These are phyloP conservation scores for Aspergillus latus DNA, from an alignment of 2,329 filamentous ascomycete species.

Conservation along the genomic window DNA sequence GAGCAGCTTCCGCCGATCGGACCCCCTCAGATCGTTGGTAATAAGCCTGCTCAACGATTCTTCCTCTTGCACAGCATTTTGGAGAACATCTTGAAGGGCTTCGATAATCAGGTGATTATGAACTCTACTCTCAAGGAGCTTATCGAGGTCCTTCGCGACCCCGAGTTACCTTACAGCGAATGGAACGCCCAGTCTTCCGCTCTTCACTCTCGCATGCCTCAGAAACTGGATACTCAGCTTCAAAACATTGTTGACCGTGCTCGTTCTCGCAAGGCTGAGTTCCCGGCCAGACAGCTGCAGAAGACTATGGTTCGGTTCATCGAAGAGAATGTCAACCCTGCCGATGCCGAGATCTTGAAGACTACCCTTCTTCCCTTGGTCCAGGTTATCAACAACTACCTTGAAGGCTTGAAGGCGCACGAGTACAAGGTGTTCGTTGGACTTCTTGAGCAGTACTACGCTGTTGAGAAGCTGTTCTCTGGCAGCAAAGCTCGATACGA, in stretches of 20 bases:
- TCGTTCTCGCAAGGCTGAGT: slow-evolving; percentile 75
- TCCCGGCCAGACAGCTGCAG: slow-evolving; percentile 82
- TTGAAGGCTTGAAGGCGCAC: slow-evolving; percentile 84
- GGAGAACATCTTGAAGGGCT: slow-evolving; percentile 84
- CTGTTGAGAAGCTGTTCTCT: slow-evolving; percentile 84
- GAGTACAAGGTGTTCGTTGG: slow-evolving; percentile 80
- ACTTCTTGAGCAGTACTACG: slow-evolving; percentile 78
- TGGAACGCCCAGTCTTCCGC: slow-evolving; percentile 96
- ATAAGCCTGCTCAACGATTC: slow-evolving; percentile 89
- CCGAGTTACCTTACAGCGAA: slow-evolving; percentile 91
- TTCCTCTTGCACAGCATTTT: slow-evolving; percentile 73
- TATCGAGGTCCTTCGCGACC: slow-evolving; percentile 83
- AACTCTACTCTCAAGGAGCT: slow-evolving; percentile 78
- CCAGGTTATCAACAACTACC: slow-evolving; percentile 75
- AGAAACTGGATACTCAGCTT: slow-evolving; percentile 81
- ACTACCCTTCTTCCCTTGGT: slow-evolving; percentile 71
- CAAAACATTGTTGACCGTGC: slow-evolving; percentile 83
- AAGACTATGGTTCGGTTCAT: slow-evolving; percentile 87
- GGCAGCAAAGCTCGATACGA: slow-evolving; percentile 83
- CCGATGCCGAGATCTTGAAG: slow-evolving; percentile 72
- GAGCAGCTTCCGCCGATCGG: slow-evolving; percentile 87
- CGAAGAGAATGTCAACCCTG: slow-evolving; percentile 74
- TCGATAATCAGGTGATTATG: slow-evolving; percentile 98
- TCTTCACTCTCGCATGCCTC: slow-evolving; percentile 91
- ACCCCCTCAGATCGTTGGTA: slow-evolving; percentile 80